Conservation (phyloP, 2,329 filamentous ascomycete genomes). For the Hypoxylon sp. region DNA sequence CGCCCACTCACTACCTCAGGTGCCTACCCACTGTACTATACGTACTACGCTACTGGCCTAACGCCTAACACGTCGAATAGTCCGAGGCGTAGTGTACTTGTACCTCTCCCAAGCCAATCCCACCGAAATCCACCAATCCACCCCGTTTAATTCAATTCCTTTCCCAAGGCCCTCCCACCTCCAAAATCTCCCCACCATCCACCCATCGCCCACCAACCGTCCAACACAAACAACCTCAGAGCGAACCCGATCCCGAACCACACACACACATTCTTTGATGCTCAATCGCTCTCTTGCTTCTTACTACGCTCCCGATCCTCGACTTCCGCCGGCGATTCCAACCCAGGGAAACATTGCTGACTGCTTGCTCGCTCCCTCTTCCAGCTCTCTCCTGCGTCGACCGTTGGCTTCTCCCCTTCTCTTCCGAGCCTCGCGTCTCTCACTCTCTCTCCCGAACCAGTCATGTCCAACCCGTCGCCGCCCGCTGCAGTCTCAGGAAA, state of each 20-base stretch:
- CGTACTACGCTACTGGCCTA: constrained; percentile 17
- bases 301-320: constrained; percentile 31
- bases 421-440: constrained; percentile 15
- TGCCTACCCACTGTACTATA: background rate
- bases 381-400: constrained; percentile 36
- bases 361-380: constrained; percentile 24
- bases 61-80: constrained; percentile 21
- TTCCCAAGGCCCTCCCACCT: constrained; percentile 13
- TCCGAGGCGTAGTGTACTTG: no score
- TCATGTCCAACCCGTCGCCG: constrained; percentile 47
- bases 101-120: no score
- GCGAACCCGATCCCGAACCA: constrained; percentile 1
- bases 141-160: constrained; percentile 33
- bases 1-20: no score
- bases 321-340: constrained; percentile 29
- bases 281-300: constrained; percentile 13
- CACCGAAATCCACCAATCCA: constrained; percentile 2
- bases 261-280: constrained; percentile 23
- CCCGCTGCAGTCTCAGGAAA: constrained; percentile 41
- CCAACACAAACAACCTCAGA: background rate
- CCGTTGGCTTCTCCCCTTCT: constrained; percentile 32
- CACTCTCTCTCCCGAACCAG: constrained; percentile 23
- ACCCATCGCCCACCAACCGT: background rate
- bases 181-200: constrained; percentile 40
- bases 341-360: constrained; percentile 13